phyloP scores from a whole-genome alignment of 2,329 filamentous ascomycete species.

The Metarhizium brunneum region DNA sequence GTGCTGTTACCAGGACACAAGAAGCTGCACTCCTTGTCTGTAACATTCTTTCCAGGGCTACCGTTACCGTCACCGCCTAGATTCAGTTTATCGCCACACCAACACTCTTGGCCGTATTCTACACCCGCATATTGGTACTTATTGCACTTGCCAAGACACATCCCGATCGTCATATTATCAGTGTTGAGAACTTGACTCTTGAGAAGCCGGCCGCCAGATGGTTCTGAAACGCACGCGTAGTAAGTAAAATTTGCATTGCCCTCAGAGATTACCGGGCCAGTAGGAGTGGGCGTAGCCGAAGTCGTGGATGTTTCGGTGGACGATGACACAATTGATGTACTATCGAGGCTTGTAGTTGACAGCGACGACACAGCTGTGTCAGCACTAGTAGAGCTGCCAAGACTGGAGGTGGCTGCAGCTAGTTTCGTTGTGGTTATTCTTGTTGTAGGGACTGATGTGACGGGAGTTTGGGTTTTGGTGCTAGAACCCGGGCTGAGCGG shows the following conservation, averaged over 20 bases:
- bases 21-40: conserved; percentile 21
- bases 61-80: conserved; percentile 14
- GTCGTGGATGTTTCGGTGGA: conserved; percentile 4
- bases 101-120: conserved; percentile 29
- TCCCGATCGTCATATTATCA: conserved; percentile 22
- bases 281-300: conserved; percentile 13
- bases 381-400: too few relatives aligned
- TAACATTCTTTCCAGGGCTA: conserved; percentile 19
- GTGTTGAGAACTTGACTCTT: conserved; percentile 19
- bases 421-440: not conserved
- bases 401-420: not conserved
- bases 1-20: conserved; percentile 23
- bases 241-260: conserved; percentile 29
- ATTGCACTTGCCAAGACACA: conserved; percentile 23
- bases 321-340: not conserved
- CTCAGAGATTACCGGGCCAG: conserved; percentile 17
- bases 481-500: not conserved
- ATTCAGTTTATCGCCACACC: conserved; percentile 24
- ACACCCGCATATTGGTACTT: conserved; percentile 26
- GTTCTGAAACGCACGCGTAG: conserved; percentile 26
- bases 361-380: too few relatives aligned
- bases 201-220: conserved; percentile 22
- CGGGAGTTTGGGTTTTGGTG: not conserved
- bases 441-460: not conserved
- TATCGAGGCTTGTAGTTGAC: not conserved